These are phyloP conservation scores for Eragrostis tef DNA, from an alignment of 202 grass and related monocot genomes.

Conservation along the genomic window DNA sequence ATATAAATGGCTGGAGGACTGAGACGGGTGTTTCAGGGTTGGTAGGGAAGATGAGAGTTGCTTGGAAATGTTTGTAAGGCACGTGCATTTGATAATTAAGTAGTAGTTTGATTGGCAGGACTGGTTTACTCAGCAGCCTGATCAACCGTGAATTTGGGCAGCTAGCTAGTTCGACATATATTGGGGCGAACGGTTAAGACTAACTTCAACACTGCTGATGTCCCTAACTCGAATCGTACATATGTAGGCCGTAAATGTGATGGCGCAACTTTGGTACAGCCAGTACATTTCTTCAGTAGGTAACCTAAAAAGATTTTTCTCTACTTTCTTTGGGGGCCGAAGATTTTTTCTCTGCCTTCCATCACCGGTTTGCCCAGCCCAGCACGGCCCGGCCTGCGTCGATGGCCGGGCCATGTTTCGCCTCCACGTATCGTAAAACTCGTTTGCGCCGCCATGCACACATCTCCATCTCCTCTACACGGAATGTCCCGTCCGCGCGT, in stretches of 20 bases:
- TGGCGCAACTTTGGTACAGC: neutral
- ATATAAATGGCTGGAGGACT: neutral
- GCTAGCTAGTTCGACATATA: neutral
- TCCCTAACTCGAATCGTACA: neutral
- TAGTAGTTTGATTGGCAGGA: neutral
- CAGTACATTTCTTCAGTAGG: neutral
- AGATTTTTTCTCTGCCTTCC: no score
- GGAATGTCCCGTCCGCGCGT: no score
- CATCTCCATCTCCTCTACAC: no score
- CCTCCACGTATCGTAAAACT: no score
- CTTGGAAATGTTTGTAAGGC: constrained; percentile 25
- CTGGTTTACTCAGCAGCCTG: neutral
- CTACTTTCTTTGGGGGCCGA: no score
- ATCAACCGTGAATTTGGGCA: neutral
- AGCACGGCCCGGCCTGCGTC: no score
- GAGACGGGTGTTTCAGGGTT: neutral
- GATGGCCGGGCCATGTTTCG: no score
- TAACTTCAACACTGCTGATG: neutral
- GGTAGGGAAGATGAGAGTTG: constrained; percentile 52
- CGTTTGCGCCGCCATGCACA: no score
- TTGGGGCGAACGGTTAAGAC: neutral
- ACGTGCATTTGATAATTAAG: neutral
- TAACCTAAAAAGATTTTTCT: neutral
- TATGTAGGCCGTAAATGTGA: neutral
- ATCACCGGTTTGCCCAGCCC: neutral